These are phyloP conservation scores for Ceratobasidium sp. DNA, from an alignment of 1,284 basidiomycete species.

Conservation along the genomic window DNA sequence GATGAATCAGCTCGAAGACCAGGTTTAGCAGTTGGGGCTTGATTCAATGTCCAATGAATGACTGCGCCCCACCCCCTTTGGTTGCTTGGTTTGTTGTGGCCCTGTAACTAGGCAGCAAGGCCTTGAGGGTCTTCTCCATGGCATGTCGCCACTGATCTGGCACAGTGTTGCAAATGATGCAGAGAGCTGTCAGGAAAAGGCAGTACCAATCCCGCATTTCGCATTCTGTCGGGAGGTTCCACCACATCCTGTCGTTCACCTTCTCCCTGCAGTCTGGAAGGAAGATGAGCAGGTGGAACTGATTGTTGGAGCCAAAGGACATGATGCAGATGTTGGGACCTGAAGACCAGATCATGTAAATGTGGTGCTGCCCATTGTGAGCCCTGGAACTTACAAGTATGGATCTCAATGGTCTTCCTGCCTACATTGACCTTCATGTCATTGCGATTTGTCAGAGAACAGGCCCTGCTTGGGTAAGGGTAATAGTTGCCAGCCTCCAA, in stretches of 20 bases:
- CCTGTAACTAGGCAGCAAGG: background rate
- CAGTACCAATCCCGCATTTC: conserved; percentile 8
- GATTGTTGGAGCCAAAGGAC: conserved; percentile 16
- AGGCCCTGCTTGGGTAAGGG: background rate
- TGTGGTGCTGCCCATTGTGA: background rate
- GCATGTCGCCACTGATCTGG: background rate
- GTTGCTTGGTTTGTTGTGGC: background rate
- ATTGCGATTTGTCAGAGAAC: background rate
- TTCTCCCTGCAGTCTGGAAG: background rate
- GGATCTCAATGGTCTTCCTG: background rate
- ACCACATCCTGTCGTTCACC: background rate
- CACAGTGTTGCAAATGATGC: background rate
- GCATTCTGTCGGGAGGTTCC: background rate
- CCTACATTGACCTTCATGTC: background rate
- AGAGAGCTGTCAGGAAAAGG: background rate
- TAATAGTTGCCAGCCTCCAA: background rate
- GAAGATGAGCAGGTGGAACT: conserved; percentile 1
- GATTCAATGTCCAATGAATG: background rate
- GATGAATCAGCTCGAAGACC: background rate
- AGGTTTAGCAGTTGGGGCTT: background rate
- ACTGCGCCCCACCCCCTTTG: background rate
- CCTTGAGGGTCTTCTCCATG: conserved; percentile 3
- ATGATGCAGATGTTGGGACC: conserved; percentile 11
- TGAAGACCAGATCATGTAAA: background rate
- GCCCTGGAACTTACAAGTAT: background rate